A percentile compares a stretch with the other conserved stretches of the same genome.
Evolutionary conservation across 106 monocot genomes (phyloP).

Genomic region (Chionographis japonica): DNA sequence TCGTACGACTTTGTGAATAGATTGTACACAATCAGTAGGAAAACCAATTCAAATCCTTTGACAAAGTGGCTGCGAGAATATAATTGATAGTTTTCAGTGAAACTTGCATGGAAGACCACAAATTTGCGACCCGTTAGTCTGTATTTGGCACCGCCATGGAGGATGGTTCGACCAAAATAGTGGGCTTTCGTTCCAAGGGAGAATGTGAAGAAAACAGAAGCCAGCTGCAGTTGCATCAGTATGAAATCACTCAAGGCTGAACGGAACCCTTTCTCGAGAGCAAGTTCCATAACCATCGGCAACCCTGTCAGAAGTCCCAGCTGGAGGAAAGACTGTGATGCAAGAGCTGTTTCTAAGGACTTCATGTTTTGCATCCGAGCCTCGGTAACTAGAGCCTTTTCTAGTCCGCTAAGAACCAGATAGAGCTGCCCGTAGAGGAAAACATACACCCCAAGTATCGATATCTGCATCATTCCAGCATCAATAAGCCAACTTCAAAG

Average conservation of each 20-base stretch:
- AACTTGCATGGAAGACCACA: slow-evolving; percentile 78
- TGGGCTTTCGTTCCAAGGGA: slow-evolving; percentile 82
- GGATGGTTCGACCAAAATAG: slow-evolving; percentile 69
- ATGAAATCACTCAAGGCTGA: slow-evolving; percentile 60
- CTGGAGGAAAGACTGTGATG: slow-evolving; percentile 72
- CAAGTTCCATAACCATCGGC: slow-evolving; percentile 82
- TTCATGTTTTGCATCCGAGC: slow-evolving; percentile 48
- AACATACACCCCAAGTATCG: slow-evolving; percentile 57
- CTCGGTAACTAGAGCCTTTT: slow-evolving; percentile 39
- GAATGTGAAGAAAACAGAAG: slow-evolving; percentile 81
- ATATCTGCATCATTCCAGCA: slow-evolving; percentile 43
- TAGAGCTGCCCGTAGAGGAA: slow-evolving; percentile 75
- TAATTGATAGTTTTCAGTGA: slow-evolving; percentile 77
- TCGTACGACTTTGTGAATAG: slow-evolving; percentile 47
- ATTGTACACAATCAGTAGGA: slow-evolving; percentile 58
- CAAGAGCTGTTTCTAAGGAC: slow-evolving; percentile 76
- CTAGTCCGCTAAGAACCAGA: slow-evolving; percentile 67
- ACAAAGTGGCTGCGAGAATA: slow-evolving; percentile 94
- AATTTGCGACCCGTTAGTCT: slow-evolving; percentile 68
- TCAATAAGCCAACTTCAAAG: neutral
- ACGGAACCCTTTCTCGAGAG: slow-evolving; percentile 70
- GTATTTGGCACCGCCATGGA: slow-evolving; percentile 81
- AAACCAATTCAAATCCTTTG: slow-evolving; percentile 78
- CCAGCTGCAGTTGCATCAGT: slow-evolving; percentile 77
- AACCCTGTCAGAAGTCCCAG: slow-evolving; percentile 74